Percentiles rank a stretch among this genome's conserved stretches.
Conservation (phyloP, 2,329 filamentous ascomycete genomes). For the Trichophyton rubrum region DNA sequence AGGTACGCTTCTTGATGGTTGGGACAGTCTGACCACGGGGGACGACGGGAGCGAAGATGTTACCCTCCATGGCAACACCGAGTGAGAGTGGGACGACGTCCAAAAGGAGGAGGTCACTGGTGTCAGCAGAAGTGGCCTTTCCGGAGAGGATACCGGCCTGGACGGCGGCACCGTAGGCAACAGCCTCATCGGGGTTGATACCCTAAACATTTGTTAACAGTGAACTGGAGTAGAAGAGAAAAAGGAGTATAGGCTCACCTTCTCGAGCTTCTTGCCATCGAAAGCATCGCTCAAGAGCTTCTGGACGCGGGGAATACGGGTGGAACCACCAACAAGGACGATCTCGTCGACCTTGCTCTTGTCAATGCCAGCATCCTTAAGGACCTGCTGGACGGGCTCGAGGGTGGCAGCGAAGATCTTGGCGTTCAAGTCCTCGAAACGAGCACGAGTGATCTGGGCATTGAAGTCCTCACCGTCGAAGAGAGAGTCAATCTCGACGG, state of each 20-base stretch:
- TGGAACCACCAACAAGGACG: constrained; percentile 95
- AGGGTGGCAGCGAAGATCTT: constrained; percentile 90
- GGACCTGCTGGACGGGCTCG: constrained; percentile 88
- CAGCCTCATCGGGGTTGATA: constrained; percentile 99
- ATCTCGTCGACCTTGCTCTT: constrained; percentile 96
- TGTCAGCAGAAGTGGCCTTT: constrained; percentile 92
- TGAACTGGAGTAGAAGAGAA: background rate
- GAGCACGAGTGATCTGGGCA: constrained; percentile 91
- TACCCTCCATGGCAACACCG: constrained; percentile 98
- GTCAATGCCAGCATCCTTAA: constrained; percentile 80
- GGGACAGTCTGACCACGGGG: constrained; percentile 65
- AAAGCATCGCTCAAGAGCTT: constrained; percentile 99
- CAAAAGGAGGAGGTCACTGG: constrained; percentile 82
- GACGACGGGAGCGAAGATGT: constrained; percentile 94
- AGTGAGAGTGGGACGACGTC: constrained; percentile 94
- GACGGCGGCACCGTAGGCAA: constrained; percentile 96
- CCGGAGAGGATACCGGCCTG: constrained; percentile 98
- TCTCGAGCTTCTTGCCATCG: constrained; percentile 99
- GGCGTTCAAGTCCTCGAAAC: constrained; percentile 97
- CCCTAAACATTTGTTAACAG: constrained; percentile 35
- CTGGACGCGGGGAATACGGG: constrained; percentile 97
- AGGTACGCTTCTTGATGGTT: constrained; percentile 71
- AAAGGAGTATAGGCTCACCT: constrained; percentile 35
- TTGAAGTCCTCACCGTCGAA: constrained; percentile 98
- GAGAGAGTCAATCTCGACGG: constrained; percentile 96